A percentile compares a stretch with the other conserved stretches of the same genome.
These are phyloP conservation scores for Kazachstania martiniae DNA, from an alignment of 805 yeast species.

Conservation along the genomic window DNA sequence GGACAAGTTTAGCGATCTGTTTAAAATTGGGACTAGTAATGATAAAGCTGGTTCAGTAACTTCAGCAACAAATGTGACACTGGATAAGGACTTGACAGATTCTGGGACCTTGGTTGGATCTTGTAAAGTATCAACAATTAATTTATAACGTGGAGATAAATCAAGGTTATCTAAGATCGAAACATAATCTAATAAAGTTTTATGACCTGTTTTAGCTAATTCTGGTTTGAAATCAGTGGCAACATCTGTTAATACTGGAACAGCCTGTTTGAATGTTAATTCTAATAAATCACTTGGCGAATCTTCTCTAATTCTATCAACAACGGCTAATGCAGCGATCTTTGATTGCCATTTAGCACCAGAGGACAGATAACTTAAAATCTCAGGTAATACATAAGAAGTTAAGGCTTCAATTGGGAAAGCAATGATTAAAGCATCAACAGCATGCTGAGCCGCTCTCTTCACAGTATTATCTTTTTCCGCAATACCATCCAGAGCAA, in stretches of 20 bases:
- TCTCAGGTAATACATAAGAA: constrained; percentile 50
- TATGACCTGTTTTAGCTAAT: constrained; percentile 74
- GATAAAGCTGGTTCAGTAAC: constrained; percentile 94
- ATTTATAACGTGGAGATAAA: constrained; percentile 72
- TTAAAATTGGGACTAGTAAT: constrained; percentile 81
- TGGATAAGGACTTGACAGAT: constrained; percentile 79
- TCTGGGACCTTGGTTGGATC: constrained; percentile 82
- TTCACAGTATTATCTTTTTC: constrained; percentile 84
- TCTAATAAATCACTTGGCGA: constrained; percentile 82
- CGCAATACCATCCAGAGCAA: constrained; percentile 60
- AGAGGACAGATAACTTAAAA: constrained; percentile 61
- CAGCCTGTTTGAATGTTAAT: constrained; percentile 60
- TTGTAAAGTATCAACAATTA: constrained; percentile 79
- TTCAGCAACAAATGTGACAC: constrained; percentile 96
- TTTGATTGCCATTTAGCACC: constrained; percentile 89
- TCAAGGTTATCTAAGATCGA: constrained; percentile 86
- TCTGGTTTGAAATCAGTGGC: constrained; percentile 96
- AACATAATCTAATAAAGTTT: constrained; percentile 60
- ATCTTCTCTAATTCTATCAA: constrained; percentile 68
- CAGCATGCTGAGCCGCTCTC: constrained; percentile 74
- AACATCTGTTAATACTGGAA: constrained; percentile 80
- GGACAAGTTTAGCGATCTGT: constrained; percentile 70
- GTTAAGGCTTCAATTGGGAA: constrained; percentile 73
- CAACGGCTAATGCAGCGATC: constrained; percentile 59
- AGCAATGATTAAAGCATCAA: constrained; percentile 56